Evolutionary conservation across 129 eudicot species (phyloP), one percentile per base, ranked within the genome.

Genomic region (Helianthus annuus): DNA sequence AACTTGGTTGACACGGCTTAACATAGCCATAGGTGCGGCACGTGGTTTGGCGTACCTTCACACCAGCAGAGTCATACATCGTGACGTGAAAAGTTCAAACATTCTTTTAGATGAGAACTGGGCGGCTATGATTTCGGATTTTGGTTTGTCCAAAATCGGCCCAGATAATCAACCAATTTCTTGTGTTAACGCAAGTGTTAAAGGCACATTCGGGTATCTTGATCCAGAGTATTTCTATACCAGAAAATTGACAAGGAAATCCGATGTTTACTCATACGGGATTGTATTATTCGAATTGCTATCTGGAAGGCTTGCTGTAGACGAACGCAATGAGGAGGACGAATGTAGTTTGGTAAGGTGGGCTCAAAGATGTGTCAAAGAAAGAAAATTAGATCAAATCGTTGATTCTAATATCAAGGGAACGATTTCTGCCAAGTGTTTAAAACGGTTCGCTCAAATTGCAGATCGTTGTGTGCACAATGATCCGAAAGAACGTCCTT

Each of bases 121-220:
- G 79, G 44, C 1, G 0, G 48, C 71, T 53, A 53, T 64, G n/a
- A 49, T 74, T 38, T 74, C 72, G 0, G 72, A 74, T 46, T 75
- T 65, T 22, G 72, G 79, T 10, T 16, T 75, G 72, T 53, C 63
- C 1, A 75, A 75, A 53, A 3, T 53, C 0, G 44, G 68, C 49
- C 58, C 66, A 27, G 0, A 48, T 16, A 49, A 19, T 40, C 77
- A 72, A 29, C 2, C 10, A 1, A 0, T 14, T 24, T 60, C 69
- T 14, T 29, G 34, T n/a, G 10, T 68, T 29, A 4, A 68, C 7
- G 24, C 36, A 16, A 55, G 24, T 27, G 67, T 75, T 29, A 66
- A 67, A 64, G 82, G 77, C 58, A 78, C 82, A 4, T 78, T 62
- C 13, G 76, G 81, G 49, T 77, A 77, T 70, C 64, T 67, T 10